Evolutionary conservation across 1,139 yeast genomes (phyloP).

Genomic region (Yamadazyma kanchanaburiensis): DNA sequence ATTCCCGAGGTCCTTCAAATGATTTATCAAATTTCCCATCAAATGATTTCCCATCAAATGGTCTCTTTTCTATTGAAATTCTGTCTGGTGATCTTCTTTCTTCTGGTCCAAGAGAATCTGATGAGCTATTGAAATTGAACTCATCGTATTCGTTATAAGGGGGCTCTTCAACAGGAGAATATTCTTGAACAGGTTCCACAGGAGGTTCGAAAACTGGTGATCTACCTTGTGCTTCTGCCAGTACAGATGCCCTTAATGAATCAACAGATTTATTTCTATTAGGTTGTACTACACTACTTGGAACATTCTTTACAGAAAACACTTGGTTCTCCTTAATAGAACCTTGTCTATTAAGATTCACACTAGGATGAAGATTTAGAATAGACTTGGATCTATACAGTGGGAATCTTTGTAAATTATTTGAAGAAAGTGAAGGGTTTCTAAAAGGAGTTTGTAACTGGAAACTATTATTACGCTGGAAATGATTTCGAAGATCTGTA

Average conservation of each 20-base stretch:
- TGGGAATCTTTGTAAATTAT: slow-evolving; percentile 6
- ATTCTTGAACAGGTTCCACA: slow-evolving; percentile 2
- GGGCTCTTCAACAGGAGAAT: slow-evolving; percentile 1
- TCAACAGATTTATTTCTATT: slow-evolving; percentile 25
- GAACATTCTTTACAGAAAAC: slow-evolving; percentile 19
- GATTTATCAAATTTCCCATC: too few relatives aligned
- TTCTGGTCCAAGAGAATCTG: slow-evolving; percentile 4
- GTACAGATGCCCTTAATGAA: slow-evolving; percentile 22
- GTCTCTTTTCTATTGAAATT: not conserved
- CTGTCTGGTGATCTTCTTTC: not conserved
- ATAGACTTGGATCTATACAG: slow-evolving; percentile 6
- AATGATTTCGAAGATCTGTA: too few relatives aligned
- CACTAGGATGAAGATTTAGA: slow-evolving; percentile 4
- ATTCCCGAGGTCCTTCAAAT: not conserved
- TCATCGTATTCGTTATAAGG: slow-evolving; percentile 15
- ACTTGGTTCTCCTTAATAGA: slow-evolving; percentile 1
- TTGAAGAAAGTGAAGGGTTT: slow-evolving; percentile 1
- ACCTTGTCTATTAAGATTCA: slow-evolving; percentile 3
- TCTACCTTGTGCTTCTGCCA: slow-evolving; percentile 3
- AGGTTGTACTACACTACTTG: slow-evolving; percentile 22
- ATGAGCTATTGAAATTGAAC: slow-evolving; percentile 14
- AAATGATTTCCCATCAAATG: not conserved
- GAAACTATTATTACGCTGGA: slow-evolving; percentile 3
- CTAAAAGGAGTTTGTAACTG: slow-evolving; percentile 6
- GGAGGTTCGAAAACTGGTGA: too few relatives aligned